Evolutionary conservation across 78 protist species (phyloP).

Genomic region (Trichosphaerium sp.): DNA sequence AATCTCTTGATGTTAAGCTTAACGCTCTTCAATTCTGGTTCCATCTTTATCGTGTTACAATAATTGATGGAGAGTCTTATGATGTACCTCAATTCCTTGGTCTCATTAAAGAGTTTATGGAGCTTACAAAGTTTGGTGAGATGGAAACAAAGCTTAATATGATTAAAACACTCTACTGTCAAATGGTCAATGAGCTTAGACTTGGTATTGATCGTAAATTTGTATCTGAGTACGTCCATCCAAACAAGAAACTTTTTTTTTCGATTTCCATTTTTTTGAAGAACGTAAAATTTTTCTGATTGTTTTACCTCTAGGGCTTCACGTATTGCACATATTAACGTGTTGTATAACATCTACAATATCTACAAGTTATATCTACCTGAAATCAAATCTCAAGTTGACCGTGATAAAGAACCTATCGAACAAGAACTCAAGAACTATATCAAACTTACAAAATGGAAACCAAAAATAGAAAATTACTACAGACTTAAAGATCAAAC

Average conservation of each 20-base stretch:
- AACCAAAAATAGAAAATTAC: constrained; percentile 27
- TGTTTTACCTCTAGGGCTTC: too few relatives aligned
- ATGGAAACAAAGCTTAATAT: constrained; percentile 30
- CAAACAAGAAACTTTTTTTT: too few relatives aligned
- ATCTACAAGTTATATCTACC: constrained; percentile 5
- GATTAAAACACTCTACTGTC: constrained; percentile 23
- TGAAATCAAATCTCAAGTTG: constrained; percentile 17
- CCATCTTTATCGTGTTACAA: constrained; percentile 11
- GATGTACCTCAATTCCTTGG: not conserved
- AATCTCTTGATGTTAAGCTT: constrained; percentile 15
- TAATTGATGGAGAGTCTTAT: not conserved
- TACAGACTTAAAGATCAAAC: constrained; percentile 23
- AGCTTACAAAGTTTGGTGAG: constrained; percentile 42
- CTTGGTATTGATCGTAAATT: too few relatives aligned
- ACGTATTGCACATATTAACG: too few relatives aligned
- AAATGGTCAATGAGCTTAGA: constrained; percentile 1
- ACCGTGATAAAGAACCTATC: constrained; percentile 11
- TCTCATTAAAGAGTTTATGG: constrained; percentile 21
- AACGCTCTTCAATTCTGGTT: constrained; percentile 35
- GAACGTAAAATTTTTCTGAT: too few relatives aligned
- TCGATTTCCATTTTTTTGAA: too few relatives aligned
- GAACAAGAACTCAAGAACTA: constrained; percentile 40
- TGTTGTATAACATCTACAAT: constrained; percentile 16
- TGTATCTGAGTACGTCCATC: too few relatives aligned
- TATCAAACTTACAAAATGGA: constrained; percentile 48